Base-by-base conservation (phyloP, 108 stramenopile species). In the Nitzschia sp. region DNA sequence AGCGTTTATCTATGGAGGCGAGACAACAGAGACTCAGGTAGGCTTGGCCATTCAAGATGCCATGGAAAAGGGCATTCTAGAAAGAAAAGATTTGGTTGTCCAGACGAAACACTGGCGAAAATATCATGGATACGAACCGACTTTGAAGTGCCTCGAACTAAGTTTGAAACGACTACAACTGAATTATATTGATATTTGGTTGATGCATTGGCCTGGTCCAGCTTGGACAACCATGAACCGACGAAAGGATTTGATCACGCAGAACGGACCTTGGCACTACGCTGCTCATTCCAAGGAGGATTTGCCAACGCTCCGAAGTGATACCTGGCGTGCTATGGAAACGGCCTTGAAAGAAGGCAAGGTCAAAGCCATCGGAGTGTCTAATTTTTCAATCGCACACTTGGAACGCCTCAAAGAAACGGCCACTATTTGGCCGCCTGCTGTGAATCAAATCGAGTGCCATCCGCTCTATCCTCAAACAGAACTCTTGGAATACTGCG, bases 291-390 rank as follows among this genome's bases (percentile, higher is more conserved):
- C 69, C 26, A 41, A 80, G n/a, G 64, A 84, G 15, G 68, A 76
- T 17, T 82, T 92, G 45, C 58, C 68, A 33, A 2, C 53, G 11
- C 58, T 85, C 11, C 80, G 91, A 8, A 68, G 75, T 26, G 90
- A 92, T 69, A 91, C 92, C 19, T 96, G 90, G 89, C 67, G 85
- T 33, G 93, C 92, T 23, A 92, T 96, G 92, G 91, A 93, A 77
- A 88, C 86, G 71, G 77, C 86, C 11, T 50, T 80, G 32, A 45
- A 58, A 13, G 66, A 63, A 44, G 88, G 88, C 1, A 79, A 79
- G 59, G 50, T 63, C 26, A 77, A 80, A 41, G 71, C 84, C 13
- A 93, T 96, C 58, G 95, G 90, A 6, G 92, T 96, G 9, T 86
- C 80, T 62, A 92, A 96, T 71, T 92, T 93, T 67, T 57, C 80